Evolutionary conservation across 495 filamentous ascomycete species (phyloP).

Genomic region (Penicillium parvum): DNA sequence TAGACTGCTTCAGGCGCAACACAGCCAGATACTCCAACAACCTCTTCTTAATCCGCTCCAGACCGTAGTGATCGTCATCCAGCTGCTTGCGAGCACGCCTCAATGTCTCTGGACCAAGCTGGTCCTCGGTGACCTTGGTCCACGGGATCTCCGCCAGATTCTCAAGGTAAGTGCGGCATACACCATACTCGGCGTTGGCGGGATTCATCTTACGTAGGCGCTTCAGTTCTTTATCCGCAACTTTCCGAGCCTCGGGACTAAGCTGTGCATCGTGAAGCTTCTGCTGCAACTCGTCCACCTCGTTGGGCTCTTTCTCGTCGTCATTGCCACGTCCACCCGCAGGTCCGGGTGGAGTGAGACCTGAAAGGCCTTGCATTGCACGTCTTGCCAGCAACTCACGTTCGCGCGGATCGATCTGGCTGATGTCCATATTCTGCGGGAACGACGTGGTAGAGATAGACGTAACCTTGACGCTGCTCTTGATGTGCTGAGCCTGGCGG

Average conservation of each 20-base stretch:
- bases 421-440: constrained; percentile 51
- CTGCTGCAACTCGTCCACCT: constrained; percentile 89
- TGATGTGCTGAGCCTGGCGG: constrained; percentile 72
- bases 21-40: constrained; percentile 95
- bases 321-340: constrained; percentile 44
- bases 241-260: constrained; percentile 70
- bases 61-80: constrained; percentile 92
- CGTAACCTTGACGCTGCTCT: constrained; percentile 75
- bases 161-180: constrained; percentile 91
- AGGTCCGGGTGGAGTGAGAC: constrained; percentile 48
- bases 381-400: constrained; percentile 49
- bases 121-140: constrained; percentile 80
- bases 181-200: constrained; percentile 89
- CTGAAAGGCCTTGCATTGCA: constrained; percentile 47
- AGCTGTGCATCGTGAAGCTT: constrained; percentile 77
- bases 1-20: constrained; percentile 84
- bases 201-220: constrained; percentile 93
- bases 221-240: constrained; percentile 84
- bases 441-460: constrained; percentile 58
- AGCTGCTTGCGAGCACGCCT: constrained; percentile 79
- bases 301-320: constrained; percentile 68
- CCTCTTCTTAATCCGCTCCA: constrained; percentile 97
- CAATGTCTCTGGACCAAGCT: constrained; percentile 78
- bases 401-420: constrained; percentile 48
- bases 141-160: constrained; percentile 94